These are phyloP conservation scores for Syzygium aqueum DNA, from an alignment of 345 rosid genomes.

Conservation along the genomic window DNA sequence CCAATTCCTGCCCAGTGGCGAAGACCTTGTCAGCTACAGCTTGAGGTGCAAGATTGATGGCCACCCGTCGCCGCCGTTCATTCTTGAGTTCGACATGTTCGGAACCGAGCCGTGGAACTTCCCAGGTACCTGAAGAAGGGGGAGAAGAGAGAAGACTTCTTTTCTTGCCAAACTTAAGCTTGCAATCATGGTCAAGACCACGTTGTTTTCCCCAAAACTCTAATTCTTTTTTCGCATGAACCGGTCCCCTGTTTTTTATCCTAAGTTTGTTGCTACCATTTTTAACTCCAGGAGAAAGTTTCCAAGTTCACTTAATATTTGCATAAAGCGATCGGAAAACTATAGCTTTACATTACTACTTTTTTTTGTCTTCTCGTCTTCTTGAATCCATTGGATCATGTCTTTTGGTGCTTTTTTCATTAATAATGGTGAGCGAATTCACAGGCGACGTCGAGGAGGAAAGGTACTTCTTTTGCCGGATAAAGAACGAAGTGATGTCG, in stretches of 20 bases:
- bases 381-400: neutral
- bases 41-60: neutral
- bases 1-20: neutral
- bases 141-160: neutral
- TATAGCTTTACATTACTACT: neutral
- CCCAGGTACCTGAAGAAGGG: neutral
- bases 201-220: neutral
- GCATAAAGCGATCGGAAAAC: neutral
- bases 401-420: too few relatives aligned
- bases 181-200: neutral
- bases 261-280: neutral
- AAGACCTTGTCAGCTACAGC: neutral
- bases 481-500: neutral
- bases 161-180: neutral
- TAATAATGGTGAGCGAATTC: neutral
- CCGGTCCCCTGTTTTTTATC: neutral
- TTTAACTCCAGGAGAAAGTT: neutral
- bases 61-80: neutral
- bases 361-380: neutral
- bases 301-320: too few relatives aligned
- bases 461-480: neutral
- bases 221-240: neutral
- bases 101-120: neutral
- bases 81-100: neutral
- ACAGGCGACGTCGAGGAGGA: neutral